These are phyloP conservation scores for Hypsizygus ulmarius DNA, from an alignment of 1,284 basidiomycete genomes.

Conservation along the genomic window DNA sequence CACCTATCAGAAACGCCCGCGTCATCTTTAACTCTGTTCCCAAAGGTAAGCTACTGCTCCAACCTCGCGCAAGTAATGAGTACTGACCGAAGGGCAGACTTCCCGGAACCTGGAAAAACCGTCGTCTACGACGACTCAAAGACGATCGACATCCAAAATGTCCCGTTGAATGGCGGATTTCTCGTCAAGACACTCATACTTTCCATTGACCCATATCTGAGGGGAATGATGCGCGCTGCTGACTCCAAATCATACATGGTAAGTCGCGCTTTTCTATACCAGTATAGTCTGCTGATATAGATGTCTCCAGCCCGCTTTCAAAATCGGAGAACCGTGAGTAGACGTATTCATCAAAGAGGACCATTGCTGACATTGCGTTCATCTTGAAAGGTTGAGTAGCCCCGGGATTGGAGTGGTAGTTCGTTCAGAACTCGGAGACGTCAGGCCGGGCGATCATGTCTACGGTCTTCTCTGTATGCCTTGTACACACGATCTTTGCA, in stretches of 20 bases:
- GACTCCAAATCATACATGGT: conserved; percentile 15
- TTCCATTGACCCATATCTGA: conserved; percentile 22
- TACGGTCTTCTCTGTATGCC: conserved; percentile 6
- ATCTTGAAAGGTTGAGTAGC: conserved; percentile 12
- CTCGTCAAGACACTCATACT: conserved; percentile 44
- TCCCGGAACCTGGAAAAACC: conserved; percentile 44
- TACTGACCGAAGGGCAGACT: conserved; percentile 26
- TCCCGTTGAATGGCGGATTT: conserved; percentile 43
- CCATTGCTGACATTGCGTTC: not conserved
- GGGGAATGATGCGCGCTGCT: conserved; percentile 23
- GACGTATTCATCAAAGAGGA: not conserved
- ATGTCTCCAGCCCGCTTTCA: conserved; percentile 4
- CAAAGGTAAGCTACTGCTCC: not conserved
- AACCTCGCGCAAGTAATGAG: no score
- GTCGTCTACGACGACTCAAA: conserved; percentile 39
- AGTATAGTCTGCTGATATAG: not conserved
- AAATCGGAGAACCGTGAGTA: conserved; percentile 13
- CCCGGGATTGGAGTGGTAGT: conserved; percentile 22
- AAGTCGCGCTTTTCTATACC: not conserved
- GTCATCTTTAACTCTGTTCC: conserved; percentile 11
- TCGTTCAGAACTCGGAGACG: conserved; percentile 16
- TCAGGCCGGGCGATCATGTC: conserved; percentile 19
- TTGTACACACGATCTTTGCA: not conserved
- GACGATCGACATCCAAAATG: conserved; percentile 45
- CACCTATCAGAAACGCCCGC: conserved; percentile 11